Conservation (phyloP, 257 asterid species). For the Scutellaria baicalensis region DNA sequence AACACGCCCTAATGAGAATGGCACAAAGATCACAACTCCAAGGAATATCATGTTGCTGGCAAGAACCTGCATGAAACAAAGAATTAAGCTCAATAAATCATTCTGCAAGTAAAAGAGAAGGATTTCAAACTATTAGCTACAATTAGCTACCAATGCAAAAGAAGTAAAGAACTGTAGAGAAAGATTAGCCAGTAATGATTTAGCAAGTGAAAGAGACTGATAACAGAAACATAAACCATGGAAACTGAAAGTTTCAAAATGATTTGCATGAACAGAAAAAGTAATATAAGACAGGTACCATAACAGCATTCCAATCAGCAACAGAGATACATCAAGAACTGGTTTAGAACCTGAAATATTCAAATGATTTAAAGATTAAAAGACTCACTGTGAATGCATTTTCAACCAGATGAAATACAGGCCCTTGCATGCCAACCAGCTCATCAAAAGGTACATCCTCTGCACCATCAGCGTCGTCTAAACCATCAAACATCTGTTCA, state of each 20-base stretch:
- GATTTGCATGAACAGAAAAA: neutral
- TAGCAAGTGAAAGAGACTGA: neutral
- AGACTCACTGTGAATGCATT: constrained; percentile 89
- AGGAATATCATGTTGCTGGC: constrained; percentile 98
- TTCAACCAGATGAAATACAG: constrained; percentile 95
- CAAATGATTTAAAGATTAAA: neutral
- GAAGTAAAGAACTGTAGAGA: neutral
- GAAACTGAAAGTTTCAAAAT: neutral
- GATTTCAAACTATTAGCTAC: neutral
- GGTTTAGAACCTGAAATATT: neutral
- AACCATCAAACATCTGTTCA: constrained; percentile 98
- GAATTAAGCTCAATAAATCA: neutral
- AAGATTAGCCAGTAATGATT: neutral
- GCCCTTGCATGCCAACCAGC: constrained; percentile 99
- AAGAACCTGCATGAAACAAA: constrained; percentile 67
- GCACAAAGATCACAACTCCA: constrained; percentile 81
- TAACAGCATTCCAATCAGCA: neutral
- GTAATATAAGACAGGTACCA: neutral
- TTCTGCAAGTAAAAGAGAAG: neutral
- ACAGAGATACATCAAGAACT: neutral
- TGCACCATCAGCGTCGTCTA: constrained; percentile 99
- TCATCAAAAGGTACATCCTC: constrained; percentile 99
- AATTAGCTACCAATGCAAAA: neutral
- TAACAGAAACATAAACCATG: neutral
- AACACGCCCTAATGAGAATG: constrained; percentile 80